These are phyloP conservation scores for Elsinoe necatrix DNA, from an alignment of 2,329 filamentous ascomycete genomes.

Conservation along the genomic window DNA sequence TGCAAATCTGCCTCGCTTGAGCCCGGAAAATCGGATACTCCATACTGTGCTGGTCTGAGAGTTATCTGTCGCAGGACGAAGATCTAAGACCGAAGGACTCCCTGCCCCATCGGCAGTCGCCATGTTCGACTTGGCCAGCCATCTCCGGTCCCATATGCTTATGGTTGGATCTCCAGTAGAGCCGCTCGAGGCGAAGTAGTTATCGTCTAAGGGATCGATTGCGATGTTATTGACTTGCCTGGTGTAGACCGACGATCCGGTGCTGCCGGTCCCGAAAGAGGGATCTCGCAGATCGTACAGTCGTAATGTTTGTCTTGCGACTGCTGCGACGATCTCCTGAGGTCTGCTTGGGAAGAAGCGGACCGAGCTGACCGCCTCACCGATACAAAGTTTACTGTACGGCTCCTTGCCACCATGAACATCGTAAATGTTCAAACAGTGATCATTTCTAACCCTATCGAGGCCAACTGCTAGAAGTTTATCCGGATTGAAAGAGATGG, in stretches of 20 bases:
- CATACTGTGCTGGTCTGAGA: constrained; percentile 46
- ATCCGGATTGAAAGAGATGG: constrained; percentile 69
- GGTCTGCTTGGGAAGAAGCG: constrained; percentile 74
- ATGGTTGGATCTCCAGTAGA: constrained; percentile 65
- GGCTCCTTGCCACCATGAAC: constrained; percentile 49
- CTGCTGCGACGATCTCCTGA: constrained; percentile 64
- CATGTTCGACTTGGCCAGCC: constrained; percentile 27
- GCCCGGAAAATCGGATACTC: constrained; percentile 54
- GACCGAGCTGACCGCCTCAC: constrained; percentile 69
- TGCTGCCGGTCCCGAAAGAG: constrained; percentile 24
- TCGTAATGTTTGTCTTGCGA: constrained; percentile 65
- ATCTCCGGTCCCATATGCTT: constrained; percentile 69
- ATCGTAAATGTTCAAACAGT: constrained; percentile 77
- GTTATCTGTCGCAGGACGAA: constrained; percentile 46
- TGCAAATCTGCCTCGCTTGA: constrained; percentile 49
- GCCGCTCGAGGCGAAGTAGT: constrained; percentile 72
- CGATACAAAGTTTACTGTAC: constrained; percentile 50
- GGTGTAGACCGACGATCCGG: constrained; percentile 41
- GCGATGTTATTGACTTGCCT: constrained; percentile 59
- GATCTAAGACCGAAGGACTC: constrained; percentile 47
- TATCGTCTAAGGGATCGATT: constrained; percentile 70
- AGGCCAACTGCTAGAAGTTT: constrained; percentile 66
- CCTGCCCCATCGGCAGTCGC: constrained; percentile 45
- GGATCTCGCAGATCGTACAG: constrained; percentile 65
- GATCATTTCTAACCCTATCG: constrained; percentile 72